Evolutionary conservation across 768 basidiomycete species (phyloP), one percentile per base, ranked within the genome.

Genomic region (Pleurotus pulmonarius): DNA sequence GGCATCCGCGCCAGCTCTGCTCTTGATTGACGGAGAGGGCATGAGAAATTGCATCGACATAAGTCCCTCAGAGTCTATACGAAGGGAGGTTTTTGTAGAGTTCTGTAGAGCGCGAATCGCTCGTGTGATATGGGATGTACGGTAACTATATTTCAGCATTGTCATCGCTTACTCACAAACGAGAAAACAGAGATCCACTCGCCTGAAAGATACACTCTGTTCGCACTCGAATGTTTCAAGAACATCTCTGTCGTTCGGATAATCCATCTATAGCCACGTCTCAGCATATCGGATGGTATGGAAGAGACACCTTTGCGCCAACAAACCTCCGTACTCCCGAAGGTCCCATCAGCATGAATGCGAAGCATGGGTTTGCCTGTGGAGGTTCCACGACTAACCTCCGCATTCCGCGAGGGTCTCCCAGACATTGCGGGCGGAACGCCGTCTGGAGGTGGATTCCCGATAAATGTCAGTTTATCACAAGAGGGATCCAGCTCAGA

Each of bases 31-130:
- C 5, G 71, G 76, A 45, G 72, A 78, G 34, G 85, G 87, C 79
- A 97, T 94, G 61, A 97, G 77, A 69, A 97, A 91, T 64, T 98
- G 96, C 58, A 98, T 70, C 63, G 91, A 92, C 38, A 98, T 73
- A 44, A 94, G 70, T 0, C 96, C 96, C 52, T 85, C 82, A 18
- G 80, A 77, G 61, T 95, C 91, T 18, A 97, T 93, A 34, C 94
- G 81, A 44, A 98, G 69, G 0, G 93, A 95, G 2, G 94, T 91
- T 66, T 97, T 97, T 20, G 85, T 85, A 0, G 93, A 94, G 55
- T 78, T 85, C 57, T 90, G 86, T 51, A 98, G 70, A 6, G 95
- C 94, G 2, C 86, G 80, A 44, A 85, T 67, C 1, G 90, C 82
- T 44, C 84, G 80, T 11, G 81, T 68, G 52, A 98, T 86, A 63